Conservation (phyloP, 78 protist species). For the Diacronema lutheri region DNA sequence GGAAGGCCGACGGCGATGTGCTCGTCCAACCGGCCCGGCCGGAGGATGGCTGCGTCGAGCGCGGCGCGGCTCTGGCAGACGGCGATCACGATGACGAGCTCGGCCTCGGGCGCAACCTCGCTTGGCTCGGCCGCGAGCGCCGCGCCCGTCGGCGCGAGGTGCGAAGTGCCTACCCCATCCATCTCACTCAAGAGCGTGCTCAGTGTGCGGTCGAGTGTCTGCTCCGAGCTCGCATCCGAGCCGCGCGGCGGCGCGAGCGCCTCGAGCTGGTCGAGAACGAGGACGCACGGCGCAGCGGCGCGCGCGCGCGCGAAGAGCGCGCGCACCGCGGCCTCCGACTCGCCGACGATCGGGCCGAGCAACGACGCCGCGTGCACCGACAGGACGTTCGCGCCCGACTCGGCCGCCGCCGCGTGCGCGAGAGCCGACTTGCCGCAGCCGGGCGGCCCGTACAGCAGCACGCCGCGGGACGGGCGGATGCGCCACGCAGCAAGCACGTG, state of each 20-base stretch:
- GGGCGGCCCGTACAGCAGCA: slow-evolving; percentile 11
- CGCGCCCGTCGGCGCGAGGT: neutral
- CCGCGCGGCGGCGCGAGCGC: neutral
- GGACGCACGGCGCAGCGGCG: slow-evolving; percentile 7
- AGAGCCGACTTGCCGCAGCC: slow-evolving; percentile 4
- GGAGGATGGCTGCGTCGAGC: neutral
- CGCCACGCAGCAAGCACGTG: neutral
- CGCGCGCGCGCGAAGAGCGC: neutral
- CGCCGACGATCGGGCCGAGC: neutral
- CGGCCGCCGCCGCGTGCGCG: neutral
- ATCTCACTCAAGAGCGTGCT: neutral
- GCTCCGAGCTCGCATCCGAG: neutral
- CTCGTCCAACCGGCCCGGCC: neutral
- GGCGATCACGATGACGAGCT: neutral
- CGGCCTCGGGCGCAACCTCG: no score
- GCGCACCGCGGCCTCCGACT: neutral
- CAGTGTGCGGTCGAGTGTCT: neutral
- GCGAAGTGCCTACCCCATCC: neutral
- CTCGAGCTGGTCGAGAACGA: neutral
- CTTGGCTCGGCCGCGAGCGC: neutral
- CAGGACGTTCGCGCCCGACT: neutral
- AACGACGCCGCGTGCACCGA: neutral
- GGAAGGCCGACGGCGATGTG: neutral
- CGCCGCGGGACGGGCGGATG: neutral
- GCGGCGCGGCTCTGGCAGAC: neutral